These are phyloP conservation scores for Trypanosoma avium DNA, from an alignment of 208 protist genomes.

Conservation along the genomic window DNA sequence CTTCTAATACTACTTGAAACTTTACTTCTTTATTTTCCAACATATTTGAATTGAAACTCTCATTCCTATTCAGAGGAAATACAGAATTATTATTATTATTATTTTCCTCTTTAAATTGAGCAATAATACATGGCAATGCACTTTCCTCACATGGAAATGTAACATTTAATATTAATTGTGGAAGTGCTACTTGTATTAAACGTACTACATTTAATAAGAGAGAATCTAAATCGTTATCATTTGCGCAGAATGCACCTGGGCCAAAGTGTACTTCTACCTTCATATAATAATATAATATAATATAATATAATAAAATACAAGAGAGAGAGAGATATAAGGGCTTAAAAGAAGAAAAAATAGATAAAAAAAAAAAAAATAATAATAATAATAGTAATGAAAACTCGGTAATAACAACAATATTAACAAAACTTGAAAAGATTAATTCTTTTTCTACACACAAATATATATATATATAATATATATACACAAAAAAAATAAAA, in stretches of 20 bases:
- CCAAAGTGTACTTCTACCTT: slow-evolving; percentile 10
- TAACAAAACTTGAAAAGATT: too few species aligned
- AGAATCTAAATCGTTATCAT: neutral
- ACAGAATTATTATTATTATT: too few species aligned
- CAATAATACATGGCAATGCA: too few species aligned
- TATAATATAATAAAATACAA: neutral
- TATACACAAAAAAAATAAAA: too few species aligned
- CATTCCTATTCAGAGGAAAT: neutral
- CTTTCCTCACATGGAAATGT: neutral
- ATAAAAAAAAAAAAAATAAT: neutral
- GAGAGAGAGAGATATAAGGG: neutral
- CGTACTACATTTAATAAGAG: slow-evolving; percentile 3
- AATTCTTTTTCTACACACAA: too few species aligned
- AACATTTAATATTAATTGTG: neutral
- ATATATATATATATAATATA: too few species aligned
- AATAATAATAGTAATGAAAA: too few species aligned
- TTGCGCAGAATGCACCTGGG: neutral
- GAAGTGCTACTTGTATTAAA: slow-evolving; percentile 12
- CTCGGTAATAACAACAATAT: too few species aligned
- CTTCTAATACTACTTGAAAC: slow-evolving; percentile 10
- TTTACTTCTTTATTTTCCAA: neutral
- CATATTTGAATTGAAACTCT: neutral
- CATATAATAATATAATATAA: neutral
- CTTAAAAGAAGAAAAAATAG: neutral
- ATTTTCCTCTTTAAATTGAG: too few species aligned